Conservation (phyloP, 768 basidiomycete species). For the Tephrocybe sp. region DNA sequence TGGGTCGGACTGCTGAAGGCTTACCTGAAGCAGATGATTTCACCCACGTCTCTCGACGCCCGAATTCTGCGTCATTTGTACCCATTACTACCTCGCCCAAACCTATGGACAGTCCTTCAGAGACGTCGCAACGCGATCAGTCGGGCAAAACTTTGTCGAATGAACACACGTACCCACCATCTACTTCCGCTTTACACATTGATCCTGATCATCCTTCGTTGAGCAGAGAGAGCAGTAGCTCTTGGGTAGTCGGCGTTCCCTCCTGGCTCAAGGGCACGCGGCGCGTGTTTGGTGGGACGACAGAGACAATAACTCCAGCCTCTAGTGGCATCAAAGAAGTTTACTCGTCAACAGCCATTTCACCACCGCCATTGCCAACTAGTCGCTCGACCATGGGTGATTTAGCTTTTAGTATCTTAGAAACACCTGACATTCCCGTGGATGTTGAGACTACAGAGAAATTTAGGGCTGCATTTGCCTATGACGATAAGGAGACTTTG, state of each 20-base stretch:
- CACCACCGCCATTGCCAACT: conserved; percentile 22
- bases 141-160: conserved; percentile 16
- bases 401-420: conserved; percentile 79
- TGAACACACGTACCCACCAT: conserved; percentile 81
- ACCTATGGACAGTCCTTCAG: conserved; percentile 13
- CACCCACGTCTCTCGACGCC: conserved; percentile 63
- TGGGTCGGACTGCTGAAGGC: conserved; percentile 29
- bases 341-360: conserved; percentile 43
- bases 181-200: conserved; percentile 48
- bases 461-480: conserved; percentile 79
- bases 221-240: conserved; percentile 45
- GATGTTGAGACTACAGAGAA: conserved; percentile 70
- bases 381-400: conserved; percentile 47
- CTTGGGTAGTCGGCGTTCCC: conserved; percentile 68
- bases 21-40: conserved; percentile 55
- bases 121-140: conserved; percentile 9
- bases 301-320: conserved; percentile 24
- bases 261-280: conserved; percentile 63
- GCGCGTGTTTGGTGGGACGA: conserved; percentile 33
- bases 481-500: conserved; percentile 82
- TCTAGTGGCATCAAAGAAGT: conserved; percentile 53
- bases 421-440: conserved; percentile 60
- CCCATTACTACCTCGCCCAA: conserved; percentile 50
- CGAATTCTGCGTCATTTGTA: conserved; percentile 55
- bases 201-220: conserved; percentile 46